A percentile compares a stretch with the other conserved stretches of the same genome.
Evolutionary conservation across 2,329 filamentous ascomycete genomes (phyloP).

Genomic region (Rutstroemia sp.): DNA sequence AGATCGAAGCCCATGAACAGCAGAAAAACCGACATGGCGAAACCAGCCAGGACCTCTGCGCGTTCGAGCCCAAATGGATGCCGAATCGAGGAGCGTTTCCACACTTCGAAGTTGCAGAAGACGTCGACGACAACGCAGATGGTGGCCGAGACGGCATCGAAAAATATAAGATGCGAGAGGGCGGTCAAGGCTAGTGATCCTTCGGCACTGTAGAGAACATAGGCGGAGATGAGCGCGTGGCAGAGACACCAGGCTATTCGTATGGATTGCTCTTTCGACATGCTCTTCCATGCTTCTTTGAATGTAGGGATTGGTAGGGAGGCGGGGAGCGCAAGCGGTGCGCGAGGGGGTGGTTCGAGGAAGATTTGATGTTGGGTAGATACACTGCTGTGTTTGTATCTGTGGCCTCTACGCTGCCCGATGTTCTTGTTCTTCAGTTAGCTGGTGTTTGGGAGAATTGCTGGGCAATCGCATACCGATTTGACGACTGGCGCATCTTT

Average conservation of each 20-base stretch:
- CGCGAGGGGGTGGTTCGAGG: constrained; percentile 78
- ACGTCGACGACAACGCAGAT: constrained; percentile 91
- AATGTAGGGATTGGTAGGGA: constrained; percentile 87
- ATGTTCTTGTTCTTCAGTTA: constrained; percentile 55
- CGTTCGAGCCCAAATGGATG: constrained; percentile 92
- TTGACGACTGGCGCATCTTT: constrained; percentile 65
- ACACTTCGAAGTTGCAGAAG: constrained; percentile 93
- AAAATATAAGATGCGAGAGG: constrained; percentile 86
- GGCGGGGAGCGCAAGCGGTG: constrained; percentile 81
- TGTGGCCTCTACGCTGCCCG: constrained; percentile 86
- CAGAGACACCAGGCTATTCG: constrained; percentile 85
- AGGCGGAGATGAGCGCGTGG: constrained; percentile 75
- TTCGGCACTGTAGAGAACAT: constrained; percentile 78
- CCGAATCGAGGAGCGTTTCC: constrained; percentile 84
- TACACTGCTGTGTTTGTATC: constrained; percentile 95
- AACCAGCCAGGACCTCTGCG: constrained; percentile 87
- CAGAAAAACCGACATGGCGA: constrained; percentile 91
- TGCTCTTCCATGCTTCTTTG: constrained; percentile 79
- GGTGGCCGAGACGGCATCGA: constrained; percentile 86
- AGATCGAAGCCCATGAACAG: constrained; percentile 97
- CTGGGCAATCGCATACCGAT: constrained; percentile 47
- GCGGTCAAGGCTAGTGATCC: constrained; percentile 88
- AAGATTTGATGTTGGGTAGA: constrained; percentile 88
- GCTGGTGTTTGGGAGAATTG: background rate
- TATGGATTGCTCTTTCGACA: constrained; percentile 79